These are phyloP conservation scores for Vanderwaltozyma yarrowii DNA, from an alignment of 805 yeast genomes.

Conservation along the genomic window DNA sequence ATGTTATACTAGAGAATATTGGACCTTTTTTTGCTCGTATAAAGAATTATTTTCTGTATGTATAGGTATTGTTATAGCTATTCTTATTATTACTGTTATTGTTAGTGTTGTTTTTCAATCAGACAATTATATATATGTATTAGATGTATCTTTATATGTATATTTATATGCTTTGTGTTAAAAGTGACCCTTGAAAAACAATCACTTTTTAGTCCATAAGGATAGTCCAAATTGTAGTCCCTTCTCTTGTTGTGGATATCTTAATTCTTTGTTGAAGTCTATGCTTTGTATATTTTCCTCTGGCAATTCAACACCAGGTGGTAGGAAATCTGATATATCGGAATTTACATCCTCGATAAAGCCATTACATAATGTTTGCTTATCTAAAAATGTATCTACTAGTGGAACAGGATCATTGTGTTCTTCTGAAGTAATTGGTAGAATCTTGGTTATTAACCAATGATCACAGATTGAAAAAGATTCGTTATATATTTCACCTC, in stretches of 20 bases:
- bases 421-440: conserved; percentile 20
- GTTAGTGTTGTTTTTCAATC: no score
- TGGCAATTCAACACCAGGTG: conserved; percentile 16
- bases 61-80: no score
- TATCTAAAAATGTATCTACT: conserved; percentile 64
- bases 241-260: conserved; percentile 34
- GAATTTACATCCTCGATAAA: conserved; percentile 18
- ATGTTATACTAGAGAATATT: no score
- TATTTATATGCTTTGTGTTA: no score
- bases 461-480: conserved; percentile 40
- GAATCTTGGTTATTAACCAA: conserved; percentile 62
- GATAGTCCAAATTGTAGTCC: conserved; percentile 51
- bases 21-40: no score
- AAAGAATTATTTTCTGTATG: no score
- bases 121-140: no score
- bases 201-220: conserved; percentile 47
- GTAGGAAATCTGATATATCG: conserved; percentile 31
- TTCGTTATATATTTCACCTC: conserved; percentile 73
- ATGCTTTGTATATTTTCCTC: conserved; percentile 33
- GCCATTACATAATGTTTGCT: conserved; percentile 12
- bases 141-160: no score
- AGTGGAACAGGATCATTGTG: conserved; percentile 27
- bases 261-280: conserved; percentile 5
- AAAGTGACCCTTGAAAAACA: no score
- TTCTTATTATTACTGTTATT: no score